Conservation (phyloP, 495 filamentous ascomycete genomes). For the Polyplosphaeria fusca region DNA sequence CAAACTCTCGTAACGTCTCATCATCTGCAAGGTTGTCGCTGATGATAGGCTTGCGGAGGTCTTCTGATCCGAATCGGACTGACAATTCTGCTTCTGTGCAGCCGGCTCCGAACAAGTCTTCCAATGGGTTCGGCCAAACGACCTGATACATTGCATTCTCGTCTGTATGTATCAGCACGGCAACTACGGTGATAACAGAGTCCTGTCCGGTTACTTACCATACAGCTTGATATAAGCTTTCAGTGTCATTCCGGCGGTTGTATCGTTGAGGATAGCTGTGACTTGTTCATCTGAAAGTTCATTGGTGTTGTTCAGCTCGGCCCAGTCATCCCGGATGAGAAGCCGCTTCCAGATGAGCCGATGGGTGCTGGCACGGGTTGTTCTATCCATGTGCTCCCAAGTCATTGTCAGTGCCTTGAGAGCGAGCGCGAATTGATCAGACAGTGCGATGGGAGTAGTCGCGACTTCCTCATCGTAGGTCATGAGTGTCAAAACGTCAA, state of each 20-base stretch:
- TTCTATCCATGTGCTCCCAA: constrained; percentile 48
- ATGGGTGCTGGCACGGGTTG: constrained; percentile 55
- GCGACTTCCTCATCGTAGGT: constrained; percentile 36
- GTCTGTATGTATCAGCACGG: background rate
- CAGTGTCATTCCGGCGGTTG: constrained; percentile 52
- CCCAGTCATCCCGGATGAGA: constrained; percentile 76
- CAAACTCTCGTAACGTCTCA: constrained; percentile 31
- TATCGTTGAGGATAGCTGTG: constrained; percentile 46
- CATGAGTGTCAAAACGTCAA: constrained; percentile 80
- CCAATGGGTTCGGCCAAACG: background rate
- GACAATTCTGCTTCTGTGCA: constrained; percentile 31
- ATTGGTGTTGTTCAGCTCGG: constrained; percentile 54
- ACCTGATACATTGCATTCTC: background rate
- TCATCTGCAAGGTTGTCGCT: constrained; percentile 40
- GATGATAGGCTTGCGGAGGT: constrained; percentile 37
- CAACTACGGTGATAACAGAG: background rate
- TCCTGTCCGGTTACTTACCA: constrained; percentile 35
- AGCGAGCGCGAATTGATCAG: constrained; percentile 62
- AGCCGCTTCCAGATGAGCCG: constrained; percentile 82
- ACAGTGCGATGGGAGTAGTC: constrained; percentile 35
- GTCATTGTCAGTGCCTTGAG: constrained; percentile 61
- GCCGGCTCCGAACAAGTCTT: constrained; percentile 31
- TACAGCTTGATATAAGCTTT: constrained; percentile 46
- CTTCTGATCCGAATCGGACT: constrained; percentile 32
- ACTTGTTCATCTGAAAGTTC: constrained; percentile 51